Evolutionary conservation across 371 early-diverging fungal species (phyloP).

Genomic region (Mucor lusitanicus): DNA sequence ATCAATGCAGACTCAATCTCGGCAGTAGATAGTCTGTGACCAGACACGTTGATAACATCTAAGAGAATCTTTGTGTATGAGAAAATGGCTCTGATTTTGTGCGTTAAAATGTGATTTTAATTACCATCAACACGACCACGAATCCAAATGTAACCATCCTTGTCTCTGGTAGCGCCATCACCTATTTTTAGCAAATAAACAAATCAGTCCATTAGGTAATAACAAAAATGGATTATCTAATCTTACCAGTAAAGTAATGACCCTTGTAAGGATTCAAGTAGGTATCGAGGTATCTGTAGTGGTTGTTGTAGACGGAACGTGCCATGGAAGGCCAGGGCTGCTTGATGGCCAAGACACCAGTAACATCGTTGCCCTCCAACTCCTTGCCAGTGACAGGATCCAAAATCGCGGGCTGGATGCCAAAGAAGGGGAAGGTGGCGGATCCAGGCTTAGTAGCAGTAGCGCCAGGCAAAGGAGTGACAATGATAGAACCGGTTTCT

Average conservation of each 20-base stretch:
- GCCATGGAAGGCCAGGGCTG: slow-evolving; percentile 97
- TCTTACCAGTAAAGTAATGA: slow-evolving; percentile 81
- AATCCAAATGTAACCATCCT: slow-evolving; percentile 96
- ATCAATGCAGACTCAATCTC: slow-evolving; percentile 95
- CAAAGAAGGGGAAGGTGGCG: slow-evolving; percentile 97
- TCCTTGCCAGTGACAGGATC: slow-evolving; percentile 82
- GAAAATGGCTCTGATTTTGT: not conserved
- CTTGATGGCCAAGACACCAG: slow-evolving; percentile 89
- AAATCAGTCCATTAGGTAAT: not conserved
- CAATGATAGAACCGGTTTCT: slow-evolving; percentile 94
- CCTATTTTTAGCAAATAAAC: slow-evolving; percentile 25
- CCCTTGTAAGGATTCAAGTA: slow-evolving; percentile 89
- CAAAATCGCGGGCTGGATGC: slow-evolving; percentile 85
- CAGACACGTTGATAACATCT: slow-evolving; percentile 97
- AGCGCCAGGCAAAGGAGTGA: slow-evolving; percentile 90
- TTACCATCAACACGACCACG: slow-evolving; percentile 89
- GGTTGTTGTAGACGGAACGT: slow-evolving; percentile 89
- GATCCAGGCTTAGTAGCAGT: slow-evolving; percentile 92
- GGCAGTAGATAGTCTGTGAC: slow-evolving; percentile 95
- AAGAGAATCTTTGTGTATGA: not conserved
- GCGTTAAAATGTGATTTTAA: not conserved
- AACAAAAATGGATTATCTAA: not conserved
- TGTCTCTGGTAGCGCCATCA: slow-evolving; percentile 87
- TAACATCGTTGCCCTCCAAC: slow-evolving; percentile 76
- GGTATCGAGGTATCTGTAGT: slow-evolving; percentile 87